phyloP scores from a whole-genome alignment of 257 asterid genomes.

The Ilex asprella region DNA sequence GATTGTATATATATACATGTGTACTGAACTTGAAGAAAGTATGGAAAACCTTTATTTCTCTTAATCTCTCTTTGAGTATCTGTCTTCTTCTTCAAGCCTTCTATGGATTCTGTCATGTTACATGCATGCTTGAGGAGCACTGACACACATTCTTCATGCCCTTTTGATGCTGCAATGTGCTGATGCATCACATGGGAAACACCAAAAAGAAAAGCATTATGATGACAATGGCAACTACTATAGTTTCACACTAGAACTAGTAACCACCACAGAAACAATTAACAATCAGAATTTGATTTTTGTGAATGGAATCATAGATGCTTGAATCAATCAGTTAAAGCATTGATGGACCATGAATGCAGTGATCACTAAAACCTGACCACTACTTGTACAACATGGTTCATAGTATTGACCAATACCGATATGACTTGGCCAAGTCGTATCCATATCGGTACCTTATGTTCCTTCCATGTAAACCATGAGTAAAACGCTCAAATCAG shows the following conservation, averaged over 20 bases:
- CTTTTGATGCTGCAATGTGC: conserved; percentile 87
- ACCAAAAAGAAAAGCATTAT: background rate
- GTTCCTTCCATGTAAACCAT: background rate
- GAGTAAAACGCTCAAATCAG: background rate
- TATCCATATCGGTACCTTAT: background rate
- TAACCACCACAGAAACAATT: background rate
- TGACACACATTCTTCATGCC: conserved; percentile 75
- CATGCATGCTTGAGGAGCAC: conserved; percentile 86
- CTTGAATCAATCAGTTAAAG: background rate
- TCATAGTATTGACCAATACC: background rate
- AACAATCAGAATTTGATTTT: background rate
- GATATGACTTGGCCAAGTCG: background rate
- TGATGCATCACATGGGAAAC: conserved; percentile 13
- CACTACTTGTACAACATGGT: background rate
- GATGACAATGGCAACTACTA: background rate
- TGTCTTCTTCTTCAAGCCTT: too few species aligned
- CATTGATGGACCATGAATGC: background rate
- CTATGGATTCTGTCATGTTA: conserved; percentile 8
- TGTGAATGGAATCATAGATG: background rate
- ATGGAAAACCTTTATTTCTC: too few species aligned
- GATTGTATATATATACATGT: too few species aligned
- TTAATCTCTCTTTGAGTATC: too few species aligned
- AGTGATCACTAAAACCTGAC: background rate
- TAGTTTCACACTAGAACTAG: background rate
- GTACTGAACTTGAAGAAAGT: too few species aligned